A percentile compares a stretch with the other conserved stretches of the same genome.
These are phyloP conservation scores for Crepidotus variabilis DNA, from an alignment of 768 basidiomycete species.

Conservation along the genomic window DNA sequence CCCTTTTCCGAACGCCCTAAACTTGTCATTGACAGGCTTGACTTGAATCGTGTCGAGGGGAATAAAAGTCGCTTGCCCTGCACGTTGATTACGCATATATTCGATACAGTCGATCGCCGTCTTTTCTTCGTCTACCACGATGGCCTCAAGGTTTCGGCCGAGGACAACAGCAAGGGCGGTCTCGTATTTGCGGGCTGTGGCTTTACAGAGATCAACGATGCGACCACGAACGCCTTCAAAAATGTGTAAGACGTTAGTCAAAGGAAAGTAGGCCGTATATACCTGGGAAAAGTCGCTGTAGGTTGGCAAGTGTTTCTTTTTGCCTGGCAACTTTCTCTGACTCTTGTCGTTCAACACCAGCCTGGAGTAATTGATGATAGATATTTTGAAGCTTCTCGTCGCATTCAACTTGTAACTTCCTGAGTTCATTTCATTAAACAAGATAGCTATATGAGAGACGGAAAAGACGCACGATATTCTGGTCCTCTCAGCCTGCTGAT, in stretches of 20 bases:
- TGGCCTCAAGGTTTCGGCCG: slow-evolving; percentile 91
- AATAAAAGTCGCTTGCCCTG: slow-evolving; percentile 96
- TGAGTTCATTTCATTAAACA: slow-evolving; percentile 24
- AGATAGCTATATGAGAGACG: background rate
- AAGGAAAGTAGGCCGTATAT: slow-evolving; percentile 3
- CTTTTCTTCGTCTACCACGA: slow-evolving; percentile 96
- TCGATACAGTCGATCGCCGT: slow-evolving; percentile 98
- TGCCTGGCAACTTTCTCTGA: slow-evolving; percentile 78
- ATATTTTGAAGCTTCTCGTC: slow-evolving; percentile 88
- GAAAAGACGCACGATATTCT: slow-evolving; percentile 61
- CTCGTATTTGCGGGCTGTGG: slow-evolving; percentile 89
- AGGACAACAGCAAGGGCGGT: slow-evolving; percentile 88
- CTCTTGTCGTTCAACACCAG: slow-evolving; percentile 85
- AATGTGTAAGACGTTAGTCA: background rate
- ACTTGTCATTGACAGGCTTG: slow-evolving; percentile 92
- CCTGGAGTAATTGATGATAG: slow-evolving; percentile 82
- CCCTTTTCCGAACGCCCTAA: slow-evolving; percentile 86
- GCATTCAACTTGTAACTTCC: slow-evolving; percentile 85
- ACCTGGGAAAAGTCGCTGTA: slow-evolving; percentile 93
- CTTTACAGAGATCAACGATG: slow-evolving; percentile 92
- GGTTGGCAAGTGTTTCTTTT: slow-evolving; percentile 78
- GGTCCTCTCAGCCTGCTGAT: slow-evolving; percentile 77
- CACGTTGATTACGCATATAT: slow-evolving; percentile 74
- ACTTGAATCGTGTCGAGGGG: slow-evolving; percentile 97
- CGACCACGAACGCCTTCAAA: slow-evolving; percentile 82